phyloP scores from a whole-genome alignment of 106 monocot species.

The Narthecium ossifragum region DNA sequence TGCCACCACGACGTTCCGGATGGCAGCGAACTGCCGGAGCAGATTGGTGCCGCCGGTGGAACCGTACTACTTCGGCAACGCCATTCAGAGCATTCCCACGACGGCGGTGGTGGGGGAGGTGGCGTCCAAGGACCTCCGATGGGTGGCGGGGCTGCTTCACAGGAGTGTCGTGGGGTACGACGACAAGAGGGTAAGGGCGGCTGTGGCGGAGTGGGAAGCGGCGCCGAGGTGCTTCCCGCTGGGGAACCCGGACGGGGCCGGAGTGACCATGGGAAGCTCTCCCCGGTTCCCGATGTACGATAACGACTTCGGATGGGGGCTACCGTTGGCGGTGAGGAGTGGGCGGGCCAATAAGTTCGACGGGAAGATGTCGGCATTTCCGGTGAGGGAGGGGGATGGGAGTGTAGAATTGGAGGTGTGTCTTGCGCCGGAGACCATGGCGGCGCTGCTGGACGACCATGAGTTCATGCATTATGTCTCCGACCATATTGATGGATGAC shows the following conservation, averaged over 20 bases:
- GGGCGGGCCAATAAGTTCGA: conserved; percentile 91
- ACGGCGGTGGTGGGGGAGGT: conserved; percentile 49
- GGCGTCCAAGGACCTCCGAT: conserved; percentile 30
- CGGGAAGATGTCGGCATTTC: conserved; percentile 96
- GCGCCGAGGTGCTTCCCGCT: conserved; percentile 55
- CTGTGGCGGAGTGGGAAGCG: conserved; percentile 56
- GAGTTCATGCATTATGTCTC: conserved; percentile 76
- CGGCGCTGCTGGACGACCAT: conserved; percentile 45
- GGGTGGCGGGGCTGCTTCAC: conserved; percentile 53
- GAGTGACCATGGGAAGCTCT: conserved; percentile 88
- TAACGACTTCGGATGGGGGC: conserved; percentile 92
- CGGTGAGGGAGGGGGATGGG: conserved; percentile 43
- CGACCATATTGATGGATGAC: too few relatives aligned
- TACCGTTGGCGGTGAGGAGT: conserved; percentile 64
- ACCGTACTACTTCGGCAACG: conserved; percentile 83
- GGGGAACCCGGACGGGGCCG: conserved; percentile 70
- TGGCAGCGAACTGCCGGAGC: conserved; percentile 91
- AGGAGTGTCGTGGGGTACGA: conserved; percentile 35
- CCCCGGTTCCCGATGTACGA: conserved; percentile 85
- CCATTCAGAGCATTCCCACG: conserved; percentile 79
- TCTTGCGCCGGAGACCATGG: conserved; percentile 72
- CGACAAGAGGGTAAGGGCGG: conserved; percentile 24
- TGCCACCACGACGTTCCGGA: conserved; percentile 42
- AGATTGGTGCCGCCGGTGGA: conserved; percentile 47
- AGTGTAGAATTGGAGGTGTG: conserved; percentile 83